phyloP scores from a whole-genome alignment of 495 filamentous ascomycete species.

The Penicillium daleae region DNA sequence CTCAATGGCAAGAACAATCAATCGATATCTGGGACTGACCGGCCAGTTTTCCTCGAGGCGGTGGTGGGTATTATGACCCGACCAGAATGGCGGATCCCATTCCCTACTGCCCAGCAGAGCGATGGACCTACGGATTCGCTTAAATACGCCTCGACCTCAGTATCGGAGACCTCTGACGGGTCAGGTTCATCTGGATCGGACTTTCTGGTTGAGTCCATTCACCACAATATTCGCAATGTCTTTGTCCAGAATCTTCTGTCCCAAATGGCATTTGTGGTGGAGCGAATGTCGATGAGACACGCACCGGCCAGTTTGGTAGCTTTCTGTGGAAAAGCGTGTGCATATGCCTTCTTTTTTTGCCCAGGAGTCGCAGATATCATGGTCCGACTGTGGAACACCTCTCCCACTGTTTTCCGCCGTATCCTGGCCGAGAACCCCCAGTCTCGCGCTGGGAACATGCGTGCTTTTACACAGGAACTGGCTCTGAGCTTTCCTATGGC shows the following conservation, averaged over 20 bases:
- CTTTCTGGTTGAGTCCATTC: slow-evolving; percentile 85
- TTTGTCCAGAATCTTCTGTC: slow-evolving; percentile 85
- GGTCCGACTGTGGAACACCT: slow-evolving; percentile 79
- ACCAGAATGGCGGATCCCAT: slow-evolving; percentile 84
- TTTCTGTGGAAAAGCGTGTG: slow-evolving; percentile 92
- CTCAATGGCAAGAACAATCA: slow-evolving; percentile 74
- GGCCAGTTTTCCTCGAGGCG: slow-evolving; percentile 82
- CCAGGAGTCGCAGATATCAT: slow-evolving; percentile 87
- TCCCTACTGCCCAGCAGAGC: slow-evolving; percentile 47
- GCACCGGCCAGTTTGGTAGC: slow-evolving; percentile 91
- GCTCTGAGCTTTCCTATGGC: slow-evolving; percentile 71
- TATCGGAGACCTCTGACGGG: slow-evolving; percentile 45
- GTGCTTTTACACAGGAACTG: slow-evolving; percentile 56
- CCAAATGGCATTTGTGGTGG: slow-evolving; percentile 87
- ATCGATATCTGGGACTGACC: slow-evolving; percentile 74
- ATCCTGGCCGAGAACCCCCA: slow-evolving; percentile 68
- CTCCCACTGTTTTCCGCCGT: slow-evolving; percentile 66
- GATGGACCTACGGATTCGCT: slow-evolving; percentile 34
- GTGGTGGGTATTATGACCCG: slow-evolving; percentile 86
- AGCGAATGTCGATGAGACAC: slow-evolving; percentile 86
- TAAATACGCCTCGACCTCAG: slow-evolving; percentile 43
- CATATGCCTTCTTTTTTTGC: slow-evolving; percentile 96
- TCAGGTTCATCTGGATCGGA: slow-evolving; percentile 61
- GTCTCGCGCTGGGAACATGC: slow-evolving; percentile 41
- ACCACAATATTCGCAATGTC: slow-evolving; percentile 91